phyloP scores from a whole-genome alignment of 768 basidiomycete genomes.

The Leucocoprinus leucothites region DNA sequence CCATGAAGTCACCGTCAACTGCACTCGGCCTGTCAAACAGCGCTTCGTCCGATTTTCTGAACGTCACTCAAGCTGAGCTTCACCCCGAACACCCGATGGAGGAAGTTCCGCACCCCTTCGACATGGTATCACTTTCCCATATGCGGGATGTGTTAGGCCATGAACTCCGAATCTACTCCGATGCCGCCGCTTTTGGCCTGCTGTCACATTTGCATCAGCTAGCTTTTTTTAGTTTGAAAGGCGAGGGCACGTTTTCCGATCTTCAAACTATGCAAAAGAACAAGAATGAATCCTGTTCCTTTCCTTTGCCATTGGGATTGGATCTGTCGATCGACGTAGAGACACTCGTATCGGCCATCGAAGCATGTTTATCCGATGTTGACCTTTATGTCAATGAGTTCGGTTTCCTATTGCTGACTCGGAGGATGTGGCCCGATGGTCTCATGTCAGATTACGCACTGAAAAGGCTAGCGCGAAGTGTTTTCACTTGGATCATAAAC shows the following conservation, averaged over 20 bases:
- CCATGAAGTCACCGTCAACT: conserved; percentile 46
- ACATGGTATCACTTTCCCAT: conserved; percentile 55
- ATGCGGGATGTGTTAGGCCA: conserved; percentile 57
- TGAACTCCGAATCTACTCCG: conserved; percentile 55
- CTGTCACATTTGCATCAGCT: conserved; percentile 59
- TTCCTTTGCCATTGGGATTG: conserved; percentile 68
- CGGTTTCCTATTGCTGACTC: conserved; percentile 65
- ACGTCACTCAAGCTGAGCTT: conserved; percentile 29
- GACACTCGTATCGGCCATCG: conserved; percentile 65
- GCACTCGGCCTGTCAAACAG: conserved; percentile 16
- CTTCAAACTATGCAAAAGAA: conserved; percentile 23
- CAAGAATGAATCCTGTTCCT: conserved; percentile 44
- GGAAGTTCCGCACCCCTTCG: conserved; percentile 44
- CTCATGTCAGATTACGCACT: conserved; percentile 71
- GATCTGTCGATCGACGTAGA: conserved; percentile 75
- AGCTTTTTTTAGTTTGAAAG: conserved; percentile 55
- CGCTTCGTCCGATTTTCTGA: conserved; percentile 43
- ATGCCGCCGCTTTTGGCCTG: conserved; percentile 47
- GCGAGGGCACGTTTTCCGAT: conserved; percentile 35
- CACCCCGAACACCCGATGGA: conserved; percentile 20
- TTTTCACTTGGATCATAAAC: conserved; percentile 69
- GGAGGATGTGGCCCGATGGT: conserved; percentile 72
- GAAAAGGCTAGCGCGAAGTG: conserved; percentile 51
- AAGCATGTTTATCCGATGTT: conserved; percentile 65
- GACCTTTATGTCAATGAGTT: conserved; percentile 74